A percentile compares a stretch with the other conserved stretches of the same genome.
Conservation (phyloP, 176 grass and related monocot species). For the Eremochloa ophiuroides region DNA sequence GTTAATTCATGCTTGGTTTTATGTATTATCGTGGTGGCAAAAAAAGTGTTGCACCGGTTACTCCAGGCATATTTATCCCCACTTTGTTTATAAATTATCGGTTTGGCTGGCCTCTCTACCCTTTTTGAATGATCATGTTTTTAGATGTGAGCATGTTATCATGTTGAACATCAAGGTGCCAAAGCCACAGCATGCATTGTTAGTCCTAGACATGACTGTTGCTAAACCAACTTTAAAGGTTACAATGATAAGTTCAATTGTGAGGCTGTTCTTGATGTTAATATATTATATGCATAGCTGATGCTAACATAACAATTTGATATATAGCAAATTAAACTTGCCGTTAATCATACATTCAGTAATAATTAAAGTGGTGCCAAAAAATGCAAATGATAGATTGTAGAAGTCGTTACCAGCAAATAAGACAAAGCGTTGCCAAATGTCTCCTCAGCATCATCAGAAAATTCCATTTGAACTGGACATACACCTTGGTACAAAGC, state of each 20-base stretch:
- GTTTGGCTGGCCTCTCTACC: not conserved
- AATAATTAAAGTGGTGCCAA: not conserved
- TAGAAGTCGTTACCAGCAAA: slow-evolving; percentile 61
- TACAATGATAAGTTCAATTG: slow-evolving; percentile 11
- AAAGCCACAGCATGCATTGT: not conserved
- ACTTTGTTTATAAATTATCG: not conserved
- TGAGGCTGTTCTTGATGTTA: not conserved
- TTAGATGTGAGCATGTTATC: not conserved
- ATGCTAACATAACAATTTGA: not conserved
- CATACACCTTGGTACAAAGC: slow-evolving; percentile 95
- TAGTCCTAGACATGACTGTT: not conserved
- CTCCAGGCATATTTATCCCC: not conserved
- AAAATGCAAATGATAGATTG: not conserved
- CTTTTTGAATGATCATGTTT: not conserved
- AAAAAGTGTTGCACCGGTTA: not conserved
- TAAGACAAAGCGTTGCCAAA: slow-evolving; percentile 81
- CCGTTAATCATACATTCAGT: not conserved
- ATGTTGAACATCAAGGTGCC: not conserved
- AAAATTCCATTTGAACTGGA: slow-evolving; percentile 79
- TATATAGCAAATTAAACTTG: not conserved
- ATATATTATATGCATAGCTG: not conserved
- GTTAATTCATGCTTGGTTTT: not conserved
- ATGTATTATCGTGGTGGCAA: not conserved
- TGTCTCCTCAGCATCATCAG: slow-evolving; percentile 75
- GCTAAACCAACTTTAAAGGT: not conserved